Percentiles rank a stretch among this genome's conserved stretches.
Conservation (phyloP, 768 basidiomycete species). For the Leccinum boreale region DNA sequence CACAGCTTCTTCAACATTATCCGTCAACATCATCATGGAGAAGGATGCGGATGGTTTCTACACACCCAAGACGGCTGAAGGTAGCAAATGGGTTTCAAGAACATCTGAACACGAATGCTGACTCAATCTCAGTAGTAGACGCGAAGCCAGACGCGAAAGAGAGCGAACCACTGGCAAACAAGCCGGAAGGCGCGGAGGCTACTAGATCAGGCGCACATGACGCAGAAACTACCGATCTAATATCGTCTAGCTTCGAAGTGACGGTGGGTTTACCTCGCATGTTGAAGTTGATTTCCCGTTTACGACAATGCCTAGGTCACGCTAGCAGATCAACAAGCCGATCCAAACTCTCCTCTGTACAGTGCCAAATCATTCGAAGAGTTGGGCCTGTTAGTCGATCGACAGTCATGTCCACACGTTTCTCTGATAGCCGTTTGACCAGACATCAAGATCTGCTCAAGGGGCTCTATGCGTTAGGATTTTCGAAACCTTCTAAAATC, state of each 20-base stretch:
- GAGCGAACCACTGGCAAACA: slow-evolving; percentile 19
- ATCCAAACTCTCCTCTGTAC: slow-evolving; percentile 93
- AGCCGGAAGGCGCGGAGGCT: slow-evolving; percentile 17
- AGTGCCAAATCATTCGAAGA: slow-evolving; percentile 95
- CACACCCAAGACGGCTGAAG: slow-evolving; percentile 43
- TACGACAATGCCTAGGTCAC: slow-evolving; percentile 62
- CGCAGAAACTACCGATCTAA: slow-evolving; percentile 51
- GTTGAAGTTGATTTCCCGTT: not conserved
- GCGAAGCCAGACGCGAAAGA: slow-evolving; percentile 27
- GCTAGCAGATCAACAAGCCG: slow-evolving; percentile 91
- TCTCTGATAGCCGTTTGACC: slow-evolving; percentile 7
- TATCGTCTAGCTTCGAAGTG: slow-evolving; percentile 82
- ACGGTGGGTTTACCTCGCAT: slow-evolving; percentile 43
- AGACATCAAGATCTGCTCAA: slow-evolving; percentile 88
- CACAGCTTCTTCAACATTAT: not conserved
- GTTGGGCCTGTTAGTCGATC: slow-evolving; percentile 75
- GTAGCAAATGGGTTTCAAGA: slow-evolving; percentile 28
- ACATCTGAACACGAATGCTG: slow-evolving; percentile 1
- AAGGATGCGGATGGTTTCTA: slow-evolving; percentile 84
- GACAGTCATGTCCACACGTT: not conserved
- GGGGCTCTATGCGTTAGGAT: slow-evolving; percentile 92
- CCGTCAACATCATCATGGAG: slow-evolving; percentile 41
- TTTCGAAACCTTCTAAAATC: slow-evolving; percentile 97
- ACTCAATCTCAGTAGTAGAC: slow-evolving; percentile 7
- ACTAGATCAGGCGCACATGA: slow-evolving; percentile 18